Evolutionary conservation across 2,329 filamentous ascomycete genomes (phyloP).

Genomic region (Dryadomyces sulphureus): DNA sequence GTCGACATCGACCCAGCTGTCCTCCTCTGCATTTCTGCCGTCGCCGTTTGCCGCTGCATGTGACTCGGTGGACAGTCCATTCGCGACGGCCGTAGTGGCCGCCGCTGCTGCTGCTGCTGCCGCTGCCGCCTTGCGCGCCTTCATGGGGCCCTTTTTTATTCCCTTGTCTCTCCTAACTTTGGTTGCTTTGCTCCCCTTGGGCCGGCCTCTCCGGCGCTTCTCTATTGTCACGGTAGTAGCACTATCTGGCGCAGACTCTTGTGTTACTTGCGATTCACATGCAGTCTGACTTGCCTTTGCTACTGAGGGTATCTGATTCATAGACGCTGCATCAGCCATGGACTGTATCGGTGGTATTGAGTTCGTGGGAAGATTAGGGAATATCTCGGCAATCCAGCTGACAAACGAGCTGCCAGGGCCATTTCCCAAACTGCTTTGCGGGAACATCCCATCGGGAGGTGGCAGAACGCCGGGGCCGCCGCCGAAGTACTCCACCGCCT

Average conservation of each 20-base stretch:
- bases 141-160: constrained; percentile 28
- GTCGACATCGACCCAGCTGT: constrained; percentile 31
- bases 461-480: constrained; percentile 40
- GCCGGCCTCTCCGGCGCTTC: constrained; percentile 36
- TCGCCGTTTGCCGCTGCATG: constrained; percentile 1
- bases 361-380: constrained; percentile 26
- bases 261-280: not conserved
- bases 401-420: constrained; percentile 43
- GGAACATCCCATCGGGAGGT: constrained; percentile 35
- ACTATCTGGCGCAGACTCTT: not conserved
- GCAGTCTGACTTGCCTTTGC: not conserved
- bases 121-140: constrained; percentile 6
- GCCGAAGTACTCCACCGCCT: constrained; percentile 48
- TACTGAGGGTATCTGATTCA: not conserved
- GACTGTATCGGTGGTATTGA: not conserved
- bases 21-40: constrained; percentile 16
- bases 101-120: constrained; percentile 3
- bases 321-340: too few relatives aligned
- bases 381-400: constrained; percentile 49
- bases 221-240: constrained; percentile 3
- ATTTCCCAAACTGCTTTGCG: constrained; percentile 39
- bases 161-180: constrained; percentile 34
- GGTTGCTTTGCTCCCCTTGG: constrained; percentile 39
- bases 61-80: not conserved
- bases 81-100: not conserved